Evolutionary conservation across 805 yeast genomes (phyloP).

Genomic region (Cyberlindnera maritima): DNA sequence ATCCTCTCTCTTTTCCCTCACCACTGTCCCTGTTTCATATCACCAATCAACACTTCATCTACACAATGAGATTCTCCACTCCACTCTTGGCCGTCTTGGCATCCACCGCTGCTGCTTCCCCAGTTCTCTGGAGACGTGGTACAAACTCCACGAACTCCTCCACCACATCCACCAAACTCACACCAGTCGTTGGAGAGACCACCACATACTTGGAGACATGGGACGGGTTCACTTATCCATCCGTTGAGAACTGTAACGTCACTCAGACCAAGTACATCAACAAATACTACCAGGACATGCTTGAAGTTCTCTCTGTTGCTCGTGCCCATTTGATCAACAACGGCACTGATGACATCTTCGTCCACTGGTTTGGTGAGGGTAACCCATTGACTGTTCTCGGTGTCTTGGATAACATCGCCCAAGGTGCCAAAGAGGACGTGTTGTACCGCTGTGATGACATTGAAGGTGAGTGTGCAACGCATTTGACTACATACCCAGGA

Average conservation of each 20-base stretch:
- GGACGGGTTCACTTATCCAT: constrained; percentile 1
- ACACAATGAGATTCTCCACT: neutral
- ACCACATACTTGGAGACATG: constrained; percentile 3
- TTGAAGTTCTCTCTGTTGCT: constrained; percentile 5
- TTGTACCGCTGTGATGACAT: constrained; percentile 11
- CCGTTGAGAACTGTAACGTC: constrained; percentile 6
- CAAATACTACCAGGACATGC: constrained; percentile 12
- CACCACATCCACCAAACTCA: neutral
- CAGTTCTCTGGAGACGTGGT: neutral
- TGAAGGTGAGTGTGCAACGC: constrained; percentile 4
- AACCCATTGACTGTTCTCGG: constrained; percentile 9
- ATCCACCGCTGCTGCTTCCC: neutral
- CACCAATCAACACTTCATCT: too few relatives aligned
- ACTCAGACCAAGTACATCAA: constrained; percentile 8
- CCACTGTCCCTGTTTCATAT: too few relatives aligned
- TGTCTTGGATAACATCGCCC: constrained; percentile 2
- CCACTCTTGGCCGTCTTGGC: neutral
- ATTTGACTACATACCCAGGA: constrained; percentile 4
- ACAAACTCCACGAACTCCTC: constrained; percentile 4
- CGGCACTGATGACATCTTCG: constrained; percentile 2
- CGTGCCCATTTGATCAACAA: constrained; percentile 3
- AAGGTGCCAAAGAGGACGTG: constrained; percentile 4
- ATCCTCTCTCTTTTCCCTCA: too few relatives aligned
- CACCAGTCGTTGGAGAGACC: constrained; percentile 3
- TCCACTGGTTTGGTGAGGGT: constrained; percentile 10